Conservation (phyloP, 768 basidiomycete species). For the Boletus insuetus region DNA sequence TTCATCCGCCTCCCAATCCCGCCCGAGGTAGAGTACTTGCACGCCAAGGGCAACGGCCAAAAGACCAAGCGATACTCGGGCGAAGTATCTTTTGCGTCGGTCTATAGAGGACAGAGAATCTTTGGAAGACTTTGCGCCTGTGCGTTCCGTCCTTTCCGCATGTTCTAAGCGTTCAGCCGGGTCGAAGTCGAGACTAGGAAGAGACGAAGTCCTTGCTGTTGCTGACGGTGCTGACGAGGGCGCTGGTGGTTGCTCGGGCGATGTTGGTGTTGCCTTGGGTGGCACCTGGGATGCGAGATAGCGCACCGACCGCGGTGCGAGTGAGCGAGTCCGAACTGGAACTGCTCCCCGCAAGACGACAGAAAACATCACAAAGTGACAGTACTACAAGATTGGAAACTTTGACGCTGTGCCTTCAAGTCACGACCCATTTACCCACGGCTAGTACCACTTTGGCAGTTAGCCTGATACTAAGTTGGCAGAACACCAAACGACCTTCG, state of each 20-base stretch:
- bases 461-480: too few species aligned
- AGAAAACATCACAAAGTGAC: conserved; percentile 20
- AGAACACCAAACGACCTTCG: too few species aligned
- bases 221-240: conserved; percentile 4
- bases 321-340: conserved; percentile 19
- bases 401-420: not conserved
- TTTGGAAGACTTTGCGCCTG: conserved; percentile 76
- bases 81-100: conserved; percentile 55
- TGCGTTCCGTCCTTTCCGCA: conserved; percentile 46
- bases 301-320: conserved; percentile 21
- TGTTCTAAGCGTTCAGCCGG: conserved; percentile 43
- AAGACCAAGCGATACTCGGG: conserved; percentile 51
- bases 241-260: conserved; percentile 3
- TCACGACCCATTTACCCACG: not conserved
- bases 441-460: not conserved
- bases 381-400: too few species aligned
- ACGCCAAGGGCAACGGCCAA: conserved; percentile 55
- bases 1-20: conserved; percentile 77
- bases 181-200: conserved; percentile 65
- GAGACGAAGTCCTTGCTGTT: conserved; percentile 4
- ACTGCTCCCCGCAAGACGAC: conserved; percentile 21
- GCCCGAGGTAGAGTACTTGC: conserved; percentile 64
- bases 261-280: conserved; percentile 8
- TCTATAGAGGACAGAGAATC: conserved; percentile 80
- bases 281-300: conserved; percentile 18